Percentiles rank a stretch among this genome's conserved stretches.
Conservation (phyloP, 257 asterid genomes). For the Ligustrum vulgare region DNA sequence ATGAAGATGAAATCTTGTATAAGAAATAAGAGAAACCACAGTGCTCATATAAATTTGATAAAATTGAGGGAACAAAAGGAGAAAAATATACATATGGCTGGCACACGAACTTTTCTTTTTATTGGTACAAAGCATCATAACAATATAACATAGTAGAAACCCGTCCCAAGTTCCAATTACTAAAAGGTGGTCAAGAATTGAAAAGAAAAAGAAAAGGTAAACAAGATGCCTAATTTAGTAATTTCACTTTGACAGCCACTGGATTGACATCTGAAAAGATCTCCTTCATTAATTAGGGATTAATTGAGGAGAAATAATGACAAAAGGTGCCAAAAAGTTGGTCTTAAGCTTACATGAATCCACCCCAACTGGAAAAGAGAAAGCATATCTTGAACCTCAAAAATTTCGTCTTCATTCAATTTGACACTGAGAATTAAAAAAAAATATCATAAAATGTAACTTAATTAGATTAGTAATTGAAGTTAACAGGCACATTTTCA, state of each 20-base stretch:
- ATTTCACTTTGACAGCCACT: neutral
- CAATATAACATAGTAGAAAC: neutral
- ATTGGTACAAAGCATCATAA: neutral
- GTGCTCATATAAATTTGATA: neutral
- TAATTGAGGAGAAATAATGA: neutral
- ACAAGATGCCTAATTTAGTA: neutral
- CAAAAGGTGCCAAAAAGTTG: slow-evolving; percentile 14
- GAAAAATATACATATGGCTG: neutral
- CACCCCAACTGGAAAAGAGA: slow-evolving; percentile 57
- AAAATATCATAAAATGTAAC: slow-evolving; percentile 13
- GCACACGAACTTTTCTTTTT: neutral
- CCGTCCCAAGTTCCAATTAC: neutral
- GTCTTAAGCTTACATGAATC: slow-evolving; percentile 50
- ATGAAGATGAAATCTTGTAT: neutral
- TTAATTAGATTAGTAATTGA: neutral
- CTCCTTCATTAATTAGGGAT: neutral
- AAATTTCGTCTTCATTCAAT: slow-evolving; percentile 58
- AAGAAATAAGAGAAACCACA: neutral
- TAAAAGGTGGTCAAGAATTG: neutral
- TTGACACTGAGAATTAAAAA: slow-evolving; percentile 40
- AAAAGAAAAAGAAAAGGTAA: neutral
- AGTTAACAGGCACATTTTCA: neutral
- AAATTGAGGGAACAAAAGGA: neutral
- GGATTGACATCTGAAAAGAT: neutral
- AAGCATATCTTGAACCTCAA: slow-evolving; percentile 49